These are phyloP conservation scores for Starmerella gropengiesseri DNA, from an alignment of 805 yeast genomes.

Conservation along the genomic window DNA sequence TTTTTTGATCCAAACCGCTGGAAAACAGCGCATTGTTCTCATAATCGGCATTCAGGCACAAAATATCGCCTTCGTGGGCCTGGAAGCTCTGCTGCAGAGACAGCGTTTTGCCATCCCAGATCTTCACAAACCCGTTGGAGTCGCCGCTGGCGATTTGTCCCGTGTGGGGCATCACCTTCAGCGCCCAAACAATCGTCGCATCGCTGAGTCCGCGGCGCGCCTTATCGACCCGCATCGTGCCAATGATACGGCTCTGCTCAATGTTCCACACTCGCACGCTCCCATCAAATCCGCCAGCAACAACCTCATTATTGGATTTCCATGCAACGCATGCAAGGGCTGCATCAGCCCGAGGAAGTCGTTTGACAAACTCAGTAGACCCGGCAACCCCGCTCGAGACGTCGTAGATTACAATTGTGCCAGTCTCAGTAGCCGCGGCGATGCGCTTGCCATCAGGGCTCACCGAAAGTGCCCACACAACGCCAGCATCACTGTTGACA, in stretches of 20 bases:
- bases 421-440: conserved; percentile 93
- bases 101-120: conserved; percentile 77
- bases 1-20: conserved; percentile 90
- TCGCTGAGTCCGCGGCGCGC: conserved; percentile 46
- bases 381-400: conserved; percentile 69
- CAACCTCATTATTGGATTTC: conserved; percentile 51
- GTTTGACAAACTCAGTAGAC: conserved; percentile 58
- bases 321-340: conserved; percentile 72
- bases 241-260: conserved; percentile 52
- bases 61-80: conserved; percentile 83
- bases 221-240: conserved; percentile 85
- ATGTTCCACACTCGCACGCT: conserved; percentile 72
- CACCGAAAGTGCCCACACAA: conserved; percentile 78
- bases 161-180: conserved; percentile 46
- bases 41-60: conserved; percentile 41
- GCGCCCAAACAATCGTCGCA: conserved; percentile 77
- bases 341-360: conserved; percentile 53
- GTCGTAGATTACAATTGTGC: conserved; percentile 72
- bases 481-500: conserved; percentile 85
- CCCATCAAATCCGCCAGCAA: conserved; percentile 96
- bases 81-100: conserved; percentile 71
- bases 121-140: conserved; percentile 84
- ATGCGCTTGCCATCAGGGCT: conserved; percentile 50
- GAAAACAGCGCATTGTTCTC: conserved; percentile 57
- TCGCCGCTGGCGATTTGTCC: conserved; percentile 88